Base-by-base conservation (phyloP, 1,284 basidiomycete species). In the Trametes pubescens region DNA sequence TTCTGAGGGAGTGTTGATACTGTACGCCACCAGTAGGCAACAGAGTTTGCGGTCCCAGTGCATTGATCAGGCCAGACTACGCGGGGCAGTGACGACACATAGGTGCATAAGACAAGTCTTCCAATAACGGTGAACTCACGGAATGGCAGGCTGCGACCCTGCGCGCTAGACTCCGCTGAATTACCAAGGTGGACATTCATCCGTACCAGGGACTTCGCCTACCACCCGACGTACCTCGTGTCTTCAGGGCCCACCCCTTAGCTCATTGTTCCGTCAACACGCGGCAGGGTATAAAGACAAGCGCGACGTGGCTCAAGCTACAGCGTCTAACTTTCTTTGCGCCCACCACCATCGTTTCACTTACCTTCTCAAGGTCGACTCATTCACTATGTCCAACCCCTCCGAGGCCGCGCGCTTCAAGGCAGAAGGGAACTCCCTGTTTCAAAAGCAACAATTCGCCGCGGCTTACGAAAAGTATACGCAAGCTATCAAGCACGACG, bases 401-500 rank as follows among this genome's bases (percentile, higher is more conserved):
- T 54, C 47, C 18, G 51, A 54, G 32, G 73, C 69, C 11, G 61
- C 61, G 9, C 47, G 62, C 21, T 69, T 80, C 18, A 80, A 81
- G 60, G 75, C 72, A 1, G 76, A 77, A 51, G 80, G 79, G 5
- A 81, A 80, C 62, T 59, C 68, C 18, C 71, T 79, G 2, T 81
- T 79, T 61, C 59, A 49, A 7, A 59, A 74, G 48, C 72, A 74
- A 43, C 57, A 80, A 16, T 81, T 76, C 62, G 44, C 57, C 0
- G 71, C 65, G 2, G 79, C 79, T 7, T 67, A 71, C 46, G 29
- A 65, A 9, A 79, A 80, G 61, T 81, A 78, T 64, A 69, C 75
- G 1, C 69, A 74, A 29, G 79, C 79, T 3, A 74, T 82, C 51
- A 64, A 69, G 8, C 22, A 69, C 11, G 75, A 76, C 55, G 65